Conservation (phyloP, 805 yeast genomes). For the Yarrowia bubula region DNA sequence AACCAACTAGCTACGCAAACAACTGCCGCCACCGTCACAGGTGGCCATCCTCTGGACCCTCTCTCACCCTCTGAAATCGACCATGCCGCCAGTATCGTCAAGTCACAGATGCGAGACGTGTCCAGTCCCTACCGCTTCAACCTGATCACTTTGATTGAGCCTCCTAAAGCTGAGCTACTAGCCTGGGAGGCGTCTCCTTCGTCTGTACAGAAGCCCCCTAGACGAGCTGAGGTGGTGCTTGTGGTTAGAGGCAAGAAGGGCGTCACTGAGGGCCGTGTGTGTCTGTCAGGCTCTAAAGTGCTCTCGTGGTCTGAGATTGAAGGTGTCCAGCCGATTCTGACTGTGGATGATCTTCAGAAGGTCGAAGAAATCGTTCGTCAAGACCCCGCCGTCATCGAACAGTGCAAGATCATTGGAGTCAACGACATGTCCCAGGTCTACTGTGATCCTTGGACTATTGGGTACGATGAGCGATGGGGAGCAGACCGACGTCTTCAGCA, state of each 20-base stretch:
- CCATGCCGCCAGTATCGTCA: conserved; percentile 6
- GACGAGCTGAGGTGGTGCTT: conserved; percentile 65
- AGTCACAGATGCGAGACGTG: background rate
- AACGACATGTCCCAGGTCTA: conserved; percentile 63
- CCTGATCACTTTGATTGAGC: conserved; percentile 15
- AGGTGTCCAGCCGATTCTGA: conserved; percentile 72
- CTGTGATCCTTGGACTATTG: conserved; percentile 71
- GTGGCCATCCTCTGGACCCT: conserved; percentile 8
- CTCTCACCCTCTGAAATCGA: conserved; percentile 9
- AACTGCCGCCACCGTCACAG: conserved; percentile 1
- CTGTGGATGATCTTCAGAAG: conserved; percentile 61
- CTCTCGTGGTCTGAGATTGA: conserved; percentile 49
- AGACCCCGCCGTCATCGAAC: conserved; percentile 71
- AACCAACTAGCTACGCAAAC: conserved; percentile 2
- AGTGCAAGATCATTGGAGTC: conserved; percentile 67
- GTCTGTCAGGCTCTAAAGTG: conserved; percentile 50
- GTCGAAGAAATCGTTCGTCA: conserved; percentile 65
- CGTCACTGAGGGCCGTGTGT: conserved; percentile 69
- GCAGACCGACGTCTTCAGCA: conserved; percentile 72
- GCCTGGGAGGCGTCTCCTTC: conserved; percentile 13
- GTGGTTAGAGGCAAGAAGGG: conserved; percentile 59
- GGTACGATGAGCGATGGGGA: conserved; percentile 77
- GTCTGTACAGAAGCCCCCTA: conserved; percentile 47
- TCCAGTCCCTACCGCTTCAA: background rate
- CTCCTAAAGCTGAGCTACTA: background rate